phyloP scores from a whole-genome alignment of 2,329 filamentous ascomycete species.

The Bipolaris bicolor region DNA sequence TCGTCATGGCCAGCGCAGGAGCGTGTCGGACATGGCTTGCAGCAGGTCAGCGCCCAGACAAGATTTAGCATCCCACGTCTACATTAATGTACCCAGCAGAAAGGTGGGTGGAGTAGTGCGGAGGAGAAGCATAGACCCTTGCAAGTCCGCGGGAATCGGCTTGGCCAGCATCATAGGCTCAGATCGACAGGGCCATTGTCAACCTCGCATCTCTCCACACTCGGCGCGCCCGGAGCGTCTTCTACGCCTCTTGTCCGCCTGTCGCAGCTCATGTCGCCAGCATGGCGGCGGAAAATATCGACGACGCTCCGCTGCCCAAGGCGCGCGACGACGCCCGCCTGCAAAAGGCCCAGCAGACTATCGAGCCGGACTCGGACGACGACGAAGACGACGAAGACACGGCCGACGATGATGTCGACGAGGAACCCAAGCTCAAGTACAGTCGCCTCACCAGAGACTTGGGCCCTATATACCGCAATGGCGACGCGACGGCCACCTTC shows the following conservation, averaged over 20 bases:
- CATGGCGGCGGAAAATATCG: constrained; percentile 50
- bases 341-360: constrained; percentile 29
- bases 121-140: constrained; percentile 20
- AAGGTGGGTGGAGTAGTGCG: constrained; percentile 18
- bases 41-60: neutral
- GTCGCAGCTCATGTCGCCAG: constrained; percentile 48
- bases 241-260: constrained; percentile 21
- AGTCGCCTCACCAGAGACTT: constrained; percentile 82
- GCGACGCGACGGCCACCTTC: constrained; percentile 91
- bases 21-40: constrained; percentile 26
- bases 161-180: constrained; percentile 41
- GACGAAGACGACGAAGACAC: constrained; percentile 71
- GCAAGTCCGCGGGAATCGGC: constrained; percentile 20
- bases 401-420: constrained; percentile 83
- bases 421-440: constrained; percentile 94
- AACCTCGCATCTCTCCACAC: constrained; percentile 29
- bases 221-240: constrained; percentile 27
- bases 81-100: no score
- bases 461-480: constrained; percentile 84
- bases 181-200: constrained; percentile 24
- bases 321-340: constrained; percentile 19
- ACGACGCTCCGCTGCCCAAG: constrained; percentile 48
- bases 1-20: constrained; percentile 33
- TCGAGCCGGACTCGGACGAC: constrained; percentile 34
- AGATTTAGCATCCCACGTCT: neutral